phyloP scores from a whole-genome alignment of 2,329 filamentous ascomycete species.

The Fusarium proliferatum region DNA sequence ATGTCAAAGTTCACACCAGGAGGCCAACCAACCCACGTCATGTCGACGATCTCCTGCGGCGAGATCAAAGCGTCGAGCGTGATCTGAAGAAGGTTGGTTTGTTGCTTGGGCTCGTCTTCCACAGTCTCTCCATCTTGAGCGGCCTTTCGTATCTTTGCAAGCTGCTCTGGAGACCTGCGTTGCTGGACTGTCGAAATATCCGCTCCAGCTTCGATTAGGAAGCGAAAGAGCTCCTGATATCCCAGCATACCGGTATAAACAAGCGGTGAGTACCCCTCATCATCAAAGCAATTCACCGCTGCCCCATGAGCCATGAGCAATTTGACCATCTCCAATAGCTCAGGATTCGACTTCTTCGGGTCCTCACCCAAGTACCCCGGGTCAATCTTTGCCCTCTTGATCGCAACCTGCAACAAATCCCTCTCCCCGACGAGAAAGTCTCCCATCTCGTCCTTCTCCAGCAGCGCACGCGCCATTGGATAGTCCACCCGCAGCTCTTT shows the following conservation, averaged over 20 bases:
- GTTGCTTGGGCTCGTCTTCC: not conserved
- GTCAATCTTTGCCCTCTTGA: not conserved
- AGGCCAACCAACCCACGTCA: constrained; percentile 19
- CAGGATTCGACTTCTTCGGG: constrained; percentile 1
- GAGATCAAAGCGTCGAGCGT: constrained; percentile 22
- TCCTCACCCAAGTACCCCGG: not conserved
- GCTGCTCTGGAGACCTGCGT: not conserved
- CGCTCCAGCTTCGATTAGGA: not conserved
- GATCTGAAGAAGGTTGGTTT: constrained; percentile 1
- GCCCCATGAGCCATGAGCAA: constrained; percentile 14
- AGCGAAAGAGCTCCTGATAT: constrained; percentile 1
- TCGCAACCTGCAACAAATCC: constrained; percentile 8
- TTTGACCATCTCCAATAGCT: constrained; percentile 5
- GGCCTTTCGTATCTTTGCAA: not conserved
- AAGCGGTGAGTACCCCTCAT: constrained; percentile 7
- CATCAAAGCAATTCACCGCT: not conserved
- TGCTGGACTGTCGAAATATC: not conserved
- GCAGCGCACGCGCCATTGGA: not conserved
- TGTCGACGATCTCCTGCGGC: not conserved
- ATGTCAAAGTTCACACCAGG: not conserved
- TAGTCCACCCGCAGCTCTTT: not conserved
- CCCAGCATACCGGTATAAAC: constrained; percentile 12
- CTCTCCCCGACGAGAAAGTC: not conserved
- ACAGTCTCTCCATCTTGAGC: rapidly evolving
- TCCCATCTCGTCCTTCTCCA: not conserved